A percentile compares a stretch with the other conserved stretches of the same genome.
Conservation (phyloP, 805 yeast species). For the Metschnikowia proteae region DNA sequence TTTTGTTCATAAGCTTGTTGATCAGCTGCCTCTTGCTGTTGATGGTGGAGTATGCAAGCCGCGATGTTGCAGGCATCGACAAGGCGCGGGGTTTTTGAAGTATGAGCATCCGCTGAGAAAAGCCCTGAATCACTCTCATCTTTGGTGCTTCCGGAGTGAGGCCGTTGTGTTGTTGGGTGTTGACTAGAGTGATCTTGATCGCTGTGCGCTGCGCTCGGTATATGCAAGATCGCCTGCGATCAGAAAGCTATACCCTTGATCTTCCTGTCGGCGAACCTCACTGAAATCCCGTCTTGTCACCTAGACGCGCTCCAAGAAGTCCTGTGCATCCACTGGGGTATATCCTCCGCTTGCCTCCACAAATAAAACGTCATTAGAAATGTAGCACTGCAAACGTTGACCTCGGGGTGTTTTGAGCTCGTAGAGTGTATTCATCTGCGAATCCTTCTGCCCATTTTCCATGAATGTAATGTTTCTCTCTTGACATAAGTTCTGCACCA, state of each 20-base stretch:
- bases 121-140: not conserved
- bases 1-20: conserved; percentile 25
- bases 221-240: not conserved
- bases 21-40: conserved; percentile 17
- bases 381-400: conserved; percentile 41
- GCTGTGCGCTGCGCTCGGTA: not conserved
- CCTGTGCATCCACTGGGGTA: conserved; percentile 34
- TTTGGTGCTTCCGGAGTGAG: too few species aligned
- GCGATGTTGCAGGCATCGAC: not conserved
- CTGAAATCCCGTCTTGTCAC: too few species aligned
- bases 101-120: not conserved
- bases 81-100: not conserved
- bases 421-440: conserved; percentile 41
- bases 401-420: conserved; percentile 34
- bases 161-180: not conserved
- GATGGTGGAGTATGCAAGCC: conserved; percentile 4
- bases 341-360: conserved; percentile 31
- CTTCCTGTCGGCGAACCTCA: too few species aligned
- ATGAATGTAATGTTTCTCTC: conserved; percentile 43
- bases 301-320: not conserved
- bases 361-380: conserved; percentile 67
- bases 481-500: conserved; percentile 59
- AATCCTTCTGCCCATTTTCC: conserved; percentile 26
- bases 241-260: not conserved
- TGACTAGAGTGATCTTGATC: not conserved